Percentiles rank a stretch among this genome's conserved stretches.
phyloP scores from a whole-genome alignment of 768 basidiomycete species.

The Phylloporus scabripes region DNA sequence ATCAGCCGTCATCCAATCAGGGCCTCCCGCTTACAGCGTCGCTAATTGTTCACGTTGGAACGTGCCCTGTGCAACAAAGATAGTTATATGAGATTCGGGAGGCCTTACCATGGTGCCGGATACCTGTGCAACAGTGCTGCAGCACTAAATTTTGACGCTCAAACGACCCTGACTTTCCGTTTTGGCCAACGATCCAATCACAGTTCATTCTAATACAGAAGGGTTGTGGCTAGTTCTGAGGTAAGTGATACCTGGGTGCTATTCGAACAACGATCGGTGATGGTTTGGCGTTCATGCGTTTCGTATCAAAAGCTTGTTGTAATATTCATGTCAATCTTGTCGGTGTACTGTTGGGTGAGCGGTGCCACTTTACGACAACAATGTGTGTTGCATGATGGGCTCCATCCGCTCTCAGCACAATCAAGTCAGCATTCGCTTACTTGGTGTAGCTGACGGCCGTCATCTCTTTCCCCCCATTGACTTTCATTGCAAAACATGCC shows the following conservation, averaged over 20 bases:
- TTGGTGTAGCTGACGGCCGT: background rate
- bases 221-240: background rate
- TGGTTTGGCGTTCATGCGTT: background rate
- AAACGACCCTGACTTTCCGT: constrained; percentile 4
- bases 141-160: background rate
- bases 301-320: background rate
- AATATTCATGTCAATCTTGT: background rate
- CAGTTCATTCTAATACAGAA: background rate
- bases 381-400: background rate
- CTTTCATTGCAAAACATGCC: constrained; percentile 12
- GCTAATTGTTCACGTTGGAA: background rate
- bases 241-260: background rate
- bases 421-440: background rate
- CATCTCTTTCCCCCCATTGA: background rate
- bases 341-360: background rate
- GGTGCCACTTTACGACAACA: background rate
- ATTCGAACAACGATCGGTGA: background rate
- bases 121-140: background rate
- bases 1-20: background rate
- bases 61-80: background rate
- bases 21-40: background rate
- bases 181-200: background rate
- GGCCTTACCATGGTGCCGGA: constrained; percentile 1
- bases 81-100: background rate
- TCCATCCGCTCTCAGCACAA: too few species aligned